Evolutionary conservation across 768 basidiomycete species (phyloP).

Genomic region (Trametes sanguinea): DNA sequence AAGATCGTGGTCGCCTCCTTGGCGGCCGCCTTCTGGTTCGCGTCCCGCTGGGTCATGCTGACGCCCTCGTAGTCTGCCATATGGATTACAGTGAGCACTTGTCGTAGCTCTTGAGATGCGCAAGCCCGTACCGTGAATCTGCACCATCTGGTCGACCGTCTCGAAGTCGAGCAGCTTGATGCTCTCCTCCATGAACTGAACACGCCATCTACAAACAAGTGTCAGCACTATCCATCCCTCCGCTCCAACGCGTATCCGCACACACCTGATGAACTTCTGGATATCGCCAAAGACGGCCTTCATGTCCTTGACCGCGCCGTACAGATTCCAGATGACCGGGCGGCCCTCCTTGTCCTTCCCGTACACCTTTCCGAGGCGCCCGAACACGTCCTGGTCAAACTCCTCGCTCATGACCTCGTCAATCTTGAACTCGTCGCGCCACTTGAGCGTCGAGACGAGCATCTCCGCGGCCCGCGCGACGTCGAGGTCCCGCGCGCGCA

Average conservation of each 20-base stretch:
- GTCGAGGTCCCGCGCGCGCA: constrained; percentile 67
- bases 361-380: constrained; percentile 59
- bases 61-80: constrained; percentile 75
- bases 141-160: constrained; percentile 70
- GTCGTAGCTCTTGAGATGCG: too few species aligned
- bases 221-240: not conserved
- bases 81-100: not conserved
- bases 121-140: constrained; percentile 73
- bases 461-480: constrained; percentile 59
- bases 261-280: constrained; percentile 71
- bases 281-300: constrained; percentile 77
- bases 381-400: constrained; percentile 38
- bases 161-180: constrained; percentile 68
- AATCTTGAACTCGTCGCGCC: constrained; percentile 71
- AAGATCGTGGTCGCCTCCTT: constrained; percentile 75
- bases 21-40: constrained; percentile 78
- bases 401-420: constrained; percentile 58
- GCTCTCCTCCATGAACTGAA: constrained; percentile 73
- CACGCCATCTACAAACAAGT: constrained; percentile 61
- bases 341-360: constrained; percentile 72
- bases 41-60: constrained; percentile 55
- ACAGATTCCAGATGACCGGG: constrained; percentile 82
- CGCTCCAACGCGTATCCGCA: not conserved
- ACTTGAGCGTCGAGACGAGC: constrained; percentile 64
- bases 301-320: constrained; percentile 67